Conservation (phyloP, 1,284 basidiomycete genomes). For the Cutaneotrichosporon arboriforme region DNA sequence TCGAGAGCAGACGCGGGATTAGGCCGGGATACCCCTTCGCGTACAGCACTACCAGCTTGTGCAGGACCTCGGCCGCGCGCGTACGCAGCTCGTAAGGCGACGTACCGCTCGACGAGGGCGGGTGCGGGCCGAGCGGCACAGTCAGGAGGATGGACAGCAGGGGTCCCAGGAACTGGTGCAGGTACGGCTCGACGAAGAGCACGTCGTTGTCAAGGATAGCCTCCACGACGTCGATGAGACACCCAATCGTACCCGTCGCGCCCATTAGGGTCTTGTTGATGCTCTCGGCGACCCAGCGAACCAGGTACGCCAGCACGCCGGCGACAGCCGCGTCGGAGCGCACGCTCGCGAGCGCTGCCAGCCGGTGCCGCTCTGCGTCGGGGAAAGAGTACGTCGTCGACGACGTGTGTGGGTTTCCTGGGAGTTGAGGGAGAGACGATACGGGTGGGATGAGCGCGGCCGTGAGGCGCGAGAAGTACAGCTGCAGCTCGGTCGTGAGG, state of each 20-base stretch:
- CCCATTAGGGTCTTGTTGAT: constrained; percentile 55
- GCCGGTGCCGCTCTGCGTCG: constrained; percentile 56
- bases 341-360: constrained; percentile 83
- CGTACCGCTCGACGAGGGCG: constrained; percentile 25
- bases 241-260: constrained; percentile 65
- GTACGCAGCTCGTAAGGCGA: constrained; percentile 58
- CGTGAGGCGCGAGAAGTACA: constrained; percentile 91
- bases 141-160: constrained; percentile 86
- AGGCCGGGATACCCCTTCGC: constrained; percentile 52
- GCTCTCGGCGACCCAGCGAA: constrained; percentile 89
- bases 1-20: constrained; percentile 68
- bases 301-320: constrained; percentile 89
- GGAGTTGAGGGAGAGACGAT: constrained; percentile 46
- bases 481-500: constrained; percentile 85
- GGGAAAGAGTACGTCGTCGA: constrained; percentile 24
- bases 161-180: constrained; percentile 92
- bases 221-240: constrained; percentile 72
- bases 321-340: constrained; percentile 86
- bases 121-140: constrained; percentile 58
- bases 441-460: constrained; percentile 66
- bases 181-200: constrained; percentile 94
- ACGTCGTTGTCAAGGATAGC: constrained; percentile 76
- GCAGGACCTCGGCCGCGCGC: constrained; percentile 73
- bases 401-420: constrained; percentile 18
- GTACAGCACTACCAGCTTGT: constrained; percentile 57